Evolutionary conservation across 176 grass and related monocot species (phyloP).

Genomic region (Lolium multiflorum): DNA sequence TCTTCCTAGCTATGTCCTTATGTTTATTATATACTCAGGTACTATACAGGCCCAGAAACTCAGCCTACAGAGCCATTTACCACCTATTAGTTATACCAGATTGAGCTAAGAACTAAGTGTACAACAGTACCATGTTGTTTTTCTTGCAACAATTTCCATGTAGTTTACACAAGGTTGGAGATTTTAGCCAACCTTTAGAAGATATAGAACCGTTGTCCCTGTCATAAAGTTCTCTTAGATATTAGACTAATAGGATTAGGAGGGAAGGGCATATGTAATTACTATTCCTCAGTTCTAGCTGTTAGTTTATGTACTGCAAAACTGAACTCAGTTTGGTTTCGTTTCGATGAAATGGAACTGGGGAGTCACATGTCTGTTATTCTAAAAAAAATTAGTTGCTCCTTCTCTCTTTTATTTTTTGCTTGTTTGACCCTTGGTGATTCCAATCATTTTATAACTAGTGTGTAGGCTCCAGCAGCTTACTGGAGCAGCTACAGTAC

Average conservation of each 20-base stretch:
- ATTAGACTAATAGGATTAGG: not conserved
- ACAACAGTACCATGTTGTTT: not conserved
- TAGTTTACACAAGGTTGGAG: not conserved
- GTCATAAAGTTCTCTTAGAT: not conserved
- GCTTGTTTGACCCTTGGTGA: not conserved
- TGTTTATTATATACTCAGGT: not conserved
- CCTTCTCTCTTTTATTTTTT: not conserved
- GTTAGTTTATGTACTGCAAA: not conserved
- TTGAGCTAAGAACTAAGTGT: conserved; percentile 1
- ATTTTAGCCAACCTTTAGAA: not conserved
- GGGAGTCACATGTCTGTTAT: not conserved
- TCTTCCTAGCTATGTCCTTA: not conserved
- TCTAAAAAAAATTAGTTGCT: not conserved
- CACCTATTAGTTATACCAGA: not conserved
- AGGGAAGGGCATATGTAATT: not conserved
- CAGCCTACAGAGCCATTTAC: not conserved
- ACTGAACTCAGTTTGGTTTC: not conserved
- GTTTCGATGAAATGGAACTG: not conserved
- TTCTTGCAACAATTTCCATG: not conserved
- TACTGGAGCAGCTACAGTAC: not conserved
- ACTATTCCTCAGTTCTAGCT: too few relatives aligned
- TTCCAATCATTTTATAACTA: not conserved
- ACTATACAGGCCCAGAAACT: not conserved
- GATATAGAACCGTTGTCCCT: not conserved
- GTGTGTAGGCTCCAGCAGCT: not conserved